A percentile compares a stretch with the other conserved stretches of the same genome.
Evolutionary conservation across 495 filamentous ascomycete species (phyloP).

Genomic region (Evernia prunastri): DNA sequence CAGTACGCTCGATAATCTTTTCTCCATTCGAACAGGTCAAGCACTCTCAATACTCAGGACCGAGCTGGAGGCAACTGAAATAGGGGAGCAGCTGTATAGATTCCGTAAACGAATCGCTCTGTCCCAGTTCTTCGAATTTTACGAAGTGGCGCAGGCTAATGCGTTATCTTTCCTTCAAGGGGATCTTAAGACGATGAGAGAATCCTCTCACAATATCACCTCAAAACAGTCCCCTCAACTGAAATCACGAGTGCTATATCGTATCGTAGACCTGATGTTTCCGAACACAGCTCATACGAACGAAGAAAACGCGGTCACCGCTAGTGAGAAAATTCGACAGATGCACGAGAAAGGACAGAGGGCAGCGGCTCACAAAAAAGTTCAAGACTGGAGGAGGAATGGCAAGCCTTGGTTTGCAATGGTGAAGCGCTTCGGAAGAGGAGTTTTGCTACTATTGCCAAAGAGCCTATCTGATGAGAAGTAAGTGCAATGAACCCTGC

Average conservation of each 20-base stretch:
- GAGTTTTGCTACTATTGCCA: background rate
- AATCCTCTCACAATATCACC: background rate
- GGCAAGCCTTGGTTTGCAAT: constrained; percentile 1
- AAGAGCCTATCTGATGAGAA: background rate
- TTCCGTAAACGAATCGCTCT: constrained; percentile 1
- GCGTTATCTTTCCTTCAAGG: background rate
- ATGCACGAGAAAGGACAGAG: background rate
- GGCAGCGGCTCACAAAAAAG: background rate
- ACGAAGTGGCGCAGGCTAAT: background rate
- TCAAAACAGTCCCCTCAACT: background rate
- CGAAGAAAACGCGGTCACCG: background rate
- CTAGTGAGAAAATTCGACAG: background rate
- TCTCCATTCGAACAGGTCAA: background rate
- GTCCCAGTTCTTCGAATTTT: constrained; percentile 1
- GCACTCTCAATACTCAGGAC: background rate
- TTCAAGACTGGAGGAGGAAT: background rate
- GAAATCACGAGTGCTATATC: background rate
- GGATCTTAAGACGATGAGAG: background rate
- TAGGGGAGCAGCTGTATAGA: background rate
- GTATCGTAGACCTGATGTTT: constrained; percentile 2
- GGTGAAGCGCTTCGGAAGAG: background rate
- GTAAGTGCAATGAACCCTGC: background rate
- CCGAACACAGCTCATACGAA: background rate
- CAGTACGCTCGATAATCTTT: too few relatives aligned
- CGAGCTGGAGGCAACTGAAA: background rate